A percentile compares a stretch with the other conserved stretches of the same genome.
Conservation (phyloP, 2,329 filamentous ascomycete genomes). For the Aspergillus sp. region DNA sequence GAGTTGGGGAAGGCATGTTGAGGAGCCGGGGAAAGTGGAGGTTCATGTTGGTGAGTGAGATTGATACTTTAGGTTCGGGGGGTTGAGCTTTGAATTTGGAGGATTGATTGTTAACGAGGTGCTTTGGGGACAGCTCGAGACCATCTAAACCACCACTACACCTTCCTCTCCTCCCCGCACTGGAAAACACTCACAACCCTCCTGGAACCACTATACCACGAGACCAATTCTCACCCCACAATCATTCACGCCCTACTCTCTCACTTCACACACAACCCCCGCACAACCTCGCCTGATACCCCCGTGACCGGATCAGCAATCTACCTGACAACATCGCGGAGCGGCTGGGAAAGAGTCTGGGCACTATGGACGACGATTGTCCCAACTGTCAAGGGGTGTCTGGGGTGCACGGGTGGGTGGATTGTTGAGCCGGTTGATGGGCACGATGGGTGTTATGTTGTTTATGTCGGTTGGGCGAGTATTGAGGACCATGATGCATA, state of each 20-base stretch:
- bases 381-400: constrained; percentile 34
- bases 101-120: not conserved
- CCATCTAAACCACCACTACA: constrained; percentile 28
- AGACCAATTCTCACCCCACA: not conserved
- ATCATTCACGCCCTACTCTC: constrained; percentile 29
- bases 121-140: constrained; percentile 21
- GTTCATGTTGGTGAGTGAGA: constrained; percentile 32
- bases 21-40: constrained; percentile 34
- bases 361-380: constrained; percentile 34
- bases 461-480: constrained; percentile 43
- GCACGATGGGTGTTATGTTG: constrained; percentile 33
- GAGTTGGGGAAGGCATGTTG: constrained; percentile 38
- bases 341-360: constrained; percentile 31
- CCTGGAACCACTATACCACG: constrained; percentile 23
- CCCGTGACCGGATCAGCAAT: constrained; percentile 39
- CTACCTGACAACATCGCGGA: constrained; percentile 30
- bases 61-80: not conserved
- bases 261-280: constrained; percentile 30
- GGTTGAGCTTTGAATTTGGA: too few species aligned
- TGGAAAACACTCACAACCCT: constrained; percentile 25
- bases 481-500: constrained; percentile 40
- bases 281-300: constrained; percentile 23
- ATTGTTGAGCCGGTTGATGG: constrained; percentile 39
- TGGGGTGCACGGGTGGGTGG: constrained; percentile 39
- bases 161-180: constrained; percentile 28